These are phyloP conservation scores for Solanum aculeatissimum DNA, from an alignment of 305 asterid species.

Conservation along the genomic window DNA sequence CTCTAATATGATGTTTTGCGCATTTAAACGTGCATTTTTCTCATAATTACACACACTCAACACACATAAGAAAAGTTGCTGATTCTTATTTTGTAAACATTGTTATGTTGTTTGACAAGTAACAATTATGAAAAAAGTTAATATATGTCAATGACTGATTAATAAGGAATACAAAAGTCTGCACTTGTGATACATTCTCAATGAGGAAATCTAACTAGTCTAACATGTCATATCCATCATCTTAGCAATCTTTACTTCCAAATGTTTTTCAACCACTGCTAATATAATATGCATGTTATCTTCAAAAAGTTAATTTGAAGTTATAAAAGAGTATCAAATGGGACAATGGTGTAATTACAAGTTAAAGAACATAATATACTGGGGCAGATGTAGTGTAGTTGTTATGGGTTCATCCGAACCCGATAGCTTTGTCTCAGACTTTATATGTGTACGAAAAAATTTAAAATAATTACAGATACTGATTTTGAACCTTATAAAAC, in stretches of 20 bases:
- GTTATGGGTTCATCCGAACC: not conserved
- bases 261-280: not conserved
- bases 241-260: not conserved
- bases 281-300: not conserved
- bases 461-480: not conserved
- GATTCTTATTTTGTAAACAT: not conserved
- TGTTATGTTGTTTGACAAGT: not conserved
- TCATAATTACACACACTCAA: not conserved
- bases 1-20: not conserved
- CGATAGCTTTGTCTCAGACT: not conserved
- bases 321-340: not conserved
- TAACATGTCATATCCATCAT: not conserved
- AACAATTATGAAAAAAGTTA: not conserved
- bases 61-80: not conserved
- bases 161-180: not conserved
- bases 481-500: not conserved
- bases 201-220: not conserved
- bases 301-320: not conserved
- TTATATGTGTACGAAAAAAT: not conserved
- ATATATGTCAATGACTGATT: not conserved
- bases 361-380: not conserved
- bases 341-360: not conserved
- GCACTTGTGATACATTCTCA: not conserved
- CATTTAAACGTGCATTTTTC: not conserved
- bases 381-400: not conserved